Evolutionary conservation across 768 basidiomycete genomes (phyloP).

Genomic region (Kondoa subrosea): DNA sequence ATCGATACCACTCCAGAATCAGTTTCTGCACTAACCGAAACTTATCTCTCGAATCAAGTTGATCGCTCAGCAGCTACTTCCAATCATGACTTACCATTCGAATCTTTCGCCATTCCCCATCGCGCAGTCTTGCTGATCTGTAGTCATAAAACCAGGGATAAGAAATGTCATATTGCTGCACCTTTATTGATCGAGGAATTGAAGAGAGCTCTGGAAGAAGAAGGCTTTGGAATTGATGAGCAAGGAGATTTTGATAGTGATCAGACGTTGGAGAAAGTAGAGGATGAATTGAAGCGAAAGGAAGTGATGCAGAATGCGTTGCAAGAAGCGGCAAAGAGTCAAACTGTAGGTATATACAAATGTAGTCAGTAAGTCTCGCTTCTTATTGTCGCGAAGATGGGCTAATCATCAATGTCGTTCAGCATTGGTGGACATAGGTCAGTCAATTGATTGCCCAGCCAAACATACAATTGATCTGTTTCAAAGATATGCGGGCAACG

Average conservation of each 20-base stretch:
- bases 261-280: conserved; percentile 33
- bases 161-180: conserved; percentile 56
- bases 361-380: conserved; percentile 47
- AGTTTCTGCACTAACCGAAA: background rate
- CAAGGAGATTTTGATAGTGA: conserved; percentile 32
- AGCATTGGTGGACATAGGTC: conserved; percentile 3
- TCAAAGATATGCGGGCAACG: conserved; percentile 6
- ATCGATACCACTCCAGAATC: background rate
- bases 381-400: too few relatives aligned
- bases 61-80: background rate
- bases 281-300: conserved; percentile 34
- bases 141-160: conserved; percentile 82
- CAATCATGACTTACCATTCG: background rate
- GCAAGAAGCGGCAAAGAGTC: conserved; percentile 38
- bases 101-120: background rate
- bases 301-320: conserved; percentile 27
- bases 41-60: background rate
- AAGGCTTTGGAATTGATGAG: conserved; percentile 3
- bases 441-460: background rate
- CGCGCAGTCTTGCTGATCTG: conserved; percentile 28
- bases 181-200: conserved; percentile 24
- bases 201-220: conserved; percentile 20
- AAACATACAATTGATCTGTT: background rate
- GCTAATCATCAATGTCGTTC: too few relatives aligned
- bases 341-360: conserved; percentile 62